Percentiles rank a stretch among this genome's conserved stretches.
phyloP scores from a whole-genome alignment of 73 alveolate species.

The Breviolum minutum region DNA sequence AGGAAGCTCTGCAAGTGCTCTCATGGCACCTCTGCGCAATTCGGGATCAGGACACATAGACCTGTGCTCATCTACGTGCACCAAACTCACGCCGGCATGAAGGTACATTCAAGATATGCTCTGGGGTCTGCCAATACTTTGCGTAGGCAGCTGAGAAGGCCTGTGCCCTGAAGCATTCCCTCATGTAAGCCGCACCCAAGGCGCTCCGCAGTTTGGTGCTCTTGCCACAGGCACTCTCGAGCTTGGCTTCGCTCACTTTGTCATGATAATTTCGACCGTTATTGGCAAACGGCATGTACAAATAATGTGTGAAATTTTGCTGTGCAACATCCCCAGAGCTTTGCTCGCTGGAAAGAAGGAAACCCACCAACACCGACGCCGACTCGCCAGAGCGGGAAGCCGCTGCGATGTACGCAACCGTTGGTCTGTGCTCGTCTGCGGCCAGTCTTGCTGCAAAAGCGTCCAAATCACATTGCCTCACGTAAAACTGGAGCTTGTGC shows the following conservation, averaged over 20 bases:
- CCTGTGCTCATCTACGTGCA: neutral
- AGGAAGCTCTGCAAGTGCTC: slow-evolving; percentile 2
- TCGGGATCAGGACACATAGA: neutral
- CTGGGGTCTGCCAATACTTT: neutral
- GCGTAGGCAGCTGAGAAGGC: neutral
- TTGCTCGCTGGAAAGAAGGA: slow-evolving; percentile 24
- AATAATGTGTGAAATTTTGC: neutral
- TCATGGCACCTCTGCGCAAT: slow-evolving; percentile 20
- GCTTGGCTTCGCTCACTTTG: neutral
- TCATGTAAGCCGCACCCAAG: neutral
- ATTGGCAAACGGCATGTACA: slow-evolving; percentile 25
- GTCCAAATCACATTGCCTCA: slow-evolving; percentile 27
- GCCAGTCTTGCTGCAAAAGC: neutral
- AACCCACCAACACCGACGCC: slow-evolving; percentile 36
- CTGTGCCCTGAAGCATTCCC: slow-evolving; percentile 39
- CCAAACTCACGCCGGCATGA: neutral
- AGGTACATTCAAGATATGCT: neutral
- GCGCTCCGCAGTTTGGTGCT: neutral
- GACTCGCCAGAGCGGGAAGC: slow-evolving; percentile 40
- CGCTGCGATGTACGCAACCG: slow-evolving; percentile 10
- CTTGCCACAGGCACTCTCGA: neutral
- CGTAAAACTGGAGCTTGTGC: neutral
- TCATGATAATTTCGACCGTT: neutral
- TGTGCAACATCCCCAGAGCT: neutral
- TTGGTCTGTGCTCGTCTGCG: neutral